Evolutionary conservation across 1,284 basidiomycete species (phyloP).

Genomic region (Boletus hoseneyae): DNA sequence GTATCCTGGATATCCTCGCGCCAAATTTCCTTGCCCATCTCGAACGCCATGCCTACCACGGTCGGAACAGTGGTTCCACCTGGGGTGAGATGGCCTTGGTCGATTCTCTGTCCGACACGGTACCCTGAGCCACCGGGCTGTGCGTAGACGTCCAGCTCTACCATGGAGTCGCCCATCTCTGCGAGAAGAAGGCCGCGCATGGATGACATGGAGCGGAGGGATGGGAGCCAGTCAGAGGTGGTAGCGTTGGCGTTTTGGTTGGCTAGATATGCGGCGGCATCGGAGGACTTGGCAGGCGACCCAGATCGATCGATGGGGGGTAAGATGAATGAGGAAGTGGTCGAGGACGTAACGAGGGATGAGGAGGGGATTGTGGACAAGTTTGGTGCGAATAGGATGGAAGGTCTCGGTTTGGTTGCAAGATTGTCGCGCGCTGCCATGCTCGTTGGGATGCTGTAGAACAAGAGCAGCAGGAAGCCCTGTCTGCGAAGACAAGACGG

Average conservation of each 20-base stretch:
- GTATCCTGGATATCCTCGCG: conserved; percentile 12
- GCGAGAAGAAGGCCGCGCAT: conserved; percentile 45
- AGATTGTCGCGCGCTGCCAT: conserved; percentile 15
- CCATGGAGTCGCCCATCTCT: conserved; percentile 43
- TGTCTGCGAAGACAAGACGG: background rate
- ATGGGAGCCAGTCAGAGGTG: conserved; percentile 21
- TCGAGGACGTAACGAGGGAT: conserved; percentile 24
- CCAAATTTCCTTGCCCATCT: conserved; percentile 25
- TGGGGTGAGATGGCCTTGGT: conserved; percentile 30
- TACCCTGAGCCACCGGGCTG: conserved; percentile 36
- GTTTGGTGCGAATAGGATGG: conserved; percentile 19
- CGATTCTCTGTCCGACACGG: conserved; percentile 38
- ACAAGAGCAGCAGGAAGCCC: conserved; percentile 11
- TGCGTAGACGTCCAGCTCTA: conserved; percentile 37
- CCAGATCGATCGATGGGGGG: conserved; percentile 14
- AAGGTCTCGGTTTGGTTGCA: conserved; percentile 8
- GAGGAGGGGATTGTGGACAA: conserved; percentile 31
- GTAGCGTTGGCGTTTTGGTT: conserved; percentile 4
- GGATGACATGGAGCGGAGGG: conserved; percentile 37
- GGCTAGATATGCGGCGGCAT: conserved; percentile 17
- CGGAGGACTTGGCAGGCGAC: conserved; percentile 14
- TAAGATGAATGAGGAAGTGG: conserved; percentile 26
- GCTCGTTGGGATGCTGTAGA: conserved; percentile 11
- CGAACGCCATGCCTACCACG: conserved; percentile 8
- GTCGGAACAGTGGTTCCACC: conserved; percentile 21